A percentile compares a stretch with the other conserved stretches of the same genome.
These are phyloP conservation scores for Magnusiomyces fungicola DNA, from an alignment of 1,139 yeast species.

Conservation along the genomic window DNA sequence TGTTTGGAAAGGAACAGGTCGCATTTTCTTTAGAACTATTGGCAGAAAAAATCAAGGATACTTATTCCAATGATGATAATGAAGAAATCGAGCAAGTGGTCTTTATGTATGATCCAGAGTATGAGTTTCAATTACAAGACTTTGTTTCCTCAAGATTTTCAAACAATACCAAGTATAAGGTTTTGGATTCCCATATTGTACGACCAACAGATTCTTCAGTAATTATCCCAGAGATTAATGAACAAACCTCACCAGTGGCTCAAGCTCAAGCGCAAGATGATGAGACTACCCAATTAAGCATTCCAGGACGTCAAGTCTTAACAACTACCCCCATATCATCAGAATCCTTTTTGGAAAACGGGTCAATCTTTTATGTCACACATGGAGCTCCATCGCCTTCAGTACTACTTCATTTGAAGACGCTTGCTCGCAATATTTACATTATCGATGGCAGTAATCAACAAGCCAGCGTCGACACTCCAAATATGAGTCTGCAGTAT, in stretches of 20 bases:
- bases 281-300: slow-evolving; percentile 7
- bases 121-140: slow-evolving; percentile 18
- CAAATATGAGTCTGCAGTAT: slow-evolving; percentile 70
- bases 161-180: not conserved
- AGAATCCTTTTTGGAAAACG: not conserved
- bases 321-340: slow-evolving; percentile 16
- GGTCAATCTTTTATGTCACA: slow-evolving; percentile 49
- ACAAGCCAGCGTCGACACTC: slow-evolving; percentile 40
- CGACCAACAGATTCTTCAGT: not conserved
- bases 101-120: slow-evolving; percentile 30
- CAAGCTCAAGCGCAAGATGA: too few species aligned
- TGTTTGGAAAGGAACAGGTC: slow-evolving; percentile 48
- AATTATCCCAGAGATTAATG: slow-evolving; percentile 1
- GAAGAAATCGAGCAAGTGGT: slow-evolving; percentile 18
- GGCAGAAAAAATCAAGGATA: slow-evolving; percentile 19
- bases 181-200: not conserved
- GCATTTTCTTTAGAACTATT: slow-evolving; percentile 18
- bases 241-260: too few species aligned
- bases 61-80: slow-evolving; percentile 5
- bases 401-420: slow-evolving; percentile 62
- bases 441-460: slow-evolving; percentile 21
- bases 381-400: slow-evolving; percentile 67
- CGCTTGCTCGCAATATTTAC: slow-evolving; percentile 52
- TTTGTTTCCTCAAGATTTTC: slow-evolving; percentile 13
- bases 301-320: slow-evolving; percentile 21